Evolutionary conservation across 352 stramenopile genomes (phyloP), one percentile per base, ranked within the genome.

Genomic region (Peronospora destructor): DNA sequence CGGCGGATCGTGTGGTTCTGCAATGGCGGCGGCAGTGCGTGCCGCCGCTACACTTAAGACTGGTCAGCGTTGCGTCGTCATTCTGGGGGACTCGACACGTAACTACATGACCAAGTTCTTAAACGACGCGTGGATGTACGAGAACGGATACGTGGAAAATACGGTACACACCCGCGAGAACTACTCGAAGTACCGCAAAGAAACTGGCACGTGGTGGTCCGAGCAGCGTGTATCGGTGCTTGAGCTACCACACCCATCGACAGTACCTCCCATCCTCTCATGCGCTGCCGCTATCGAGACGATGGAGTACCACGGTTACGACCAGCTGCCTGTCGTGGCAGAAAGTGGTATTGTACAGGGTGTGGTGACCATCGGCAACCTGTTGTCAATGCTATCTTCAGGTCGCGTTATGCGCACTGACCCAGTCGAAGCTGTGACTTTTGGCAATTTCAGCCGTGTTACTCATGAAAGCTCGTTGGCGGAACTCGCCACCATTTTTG

Each of bases 81-180:
- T 98, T 30, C 68, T 98, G 6, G 86, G 93, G 0, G 95, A 98
- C 67, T 96, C 80, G 39, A 95, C 96, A 14, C 75, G 94, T 19
- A 98, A 98, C 73, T 98, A 98, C 86, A 98, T 98, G 93, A 96
- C 78, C 59, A 98, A 98, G 72, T 96, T 96, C 53, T 53, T 98
- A 16, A 95, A 81, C 45, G 91, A 98, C 72, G 76, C 95, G 59
- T 98, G 95, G 95, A 91, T 91, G 81, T 87, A 74, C 44, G 76
- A 77, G 33, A 81, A 90, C 65, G 64, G 80, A 34, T 90, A 66
- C 39, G 75, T 87, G 19, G 68, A 76, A 42, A 80, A 82, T 58
- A 68, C 73, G 44, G 54, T 85, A 40, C 76, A 91, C 62, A 71
- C 76, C 45, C 63, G 73, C 29, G 62, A 89, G 26, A 89, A 85